Percentiles rank a stretch among this genome's conserved stretches.
These are phyloP conservation scores for Hypoxylon rickii DNA, from an alignment of 495 filamentous ascomycete species.

Conservation along the genomic window DNA sequence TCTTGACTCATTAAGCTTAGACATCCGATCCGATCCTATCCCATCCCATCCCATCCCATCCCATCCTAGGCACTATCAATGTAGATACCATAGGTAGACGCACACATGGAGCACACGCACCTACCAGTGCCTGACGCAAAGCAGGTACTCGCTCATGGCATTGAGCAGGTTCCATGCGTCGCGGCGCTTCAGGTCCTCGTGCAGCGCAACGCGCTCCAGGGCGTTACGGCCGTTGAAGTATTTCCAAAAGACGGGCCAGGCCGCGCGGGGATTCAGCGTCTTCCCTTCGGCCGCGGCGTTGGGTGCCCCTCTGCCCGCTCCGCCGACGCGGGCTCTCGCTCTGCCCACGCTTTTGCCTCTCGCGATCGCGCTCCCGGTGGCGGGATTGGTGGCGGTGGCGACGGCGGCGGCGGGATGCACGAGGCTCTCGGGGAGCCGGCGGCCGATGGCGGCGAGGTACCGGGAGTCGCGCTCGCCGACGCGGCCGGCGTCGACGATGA, in stretches of 20 bases:
- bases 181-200: slow-evolving; percentile 84
- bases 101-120: not conserved
- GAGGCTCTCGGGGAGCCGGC: slow-evolving; percentile 51
- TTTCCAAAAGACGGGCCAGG: slow-evolving; percentile 63
- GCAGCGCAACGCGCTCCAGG: slow-evolving; percentile 80
- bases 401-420: slow-evolving; percentile 1
- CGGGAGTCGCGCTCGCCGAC: slow-evolving; percentile 66
- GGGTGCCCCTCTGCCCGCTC: slow-evolving; percentile 40
- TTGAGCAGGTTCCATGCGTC: slow-evolving; percentile 70
- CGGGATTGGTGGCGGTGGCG: not conserved
- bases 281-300: slow-evolving; percentile 12
- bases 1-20: too few species aligned
- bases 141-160: slow-evolving; percentile 62
- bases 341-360: not conserved
- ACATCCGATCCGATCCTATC: too few species aligned
- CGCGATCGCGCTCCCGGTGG: not conserved
- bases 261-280: slow-evolving; percentile 46
- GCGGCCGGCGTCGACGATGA: slow-evolving; percentile 61
- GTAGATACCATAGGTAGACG: not conserved
- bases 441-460: slow-evolving; percentile 73
- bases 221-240: slow-evolving; percentile 90
- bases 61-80: too few species aligned
- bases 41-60: too few species aligned
- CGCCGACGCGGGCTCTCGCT: slow-evolving; percentile 37
- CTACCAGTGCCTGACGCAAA: slow-evolving; percentile 64